Percentiles rank a stretch among this genome's conserved stretches.
phyloP scores from a whole-genome alignment of 163 green algal genomes.

The Chlamydomonas reinhardtii region DNA sequence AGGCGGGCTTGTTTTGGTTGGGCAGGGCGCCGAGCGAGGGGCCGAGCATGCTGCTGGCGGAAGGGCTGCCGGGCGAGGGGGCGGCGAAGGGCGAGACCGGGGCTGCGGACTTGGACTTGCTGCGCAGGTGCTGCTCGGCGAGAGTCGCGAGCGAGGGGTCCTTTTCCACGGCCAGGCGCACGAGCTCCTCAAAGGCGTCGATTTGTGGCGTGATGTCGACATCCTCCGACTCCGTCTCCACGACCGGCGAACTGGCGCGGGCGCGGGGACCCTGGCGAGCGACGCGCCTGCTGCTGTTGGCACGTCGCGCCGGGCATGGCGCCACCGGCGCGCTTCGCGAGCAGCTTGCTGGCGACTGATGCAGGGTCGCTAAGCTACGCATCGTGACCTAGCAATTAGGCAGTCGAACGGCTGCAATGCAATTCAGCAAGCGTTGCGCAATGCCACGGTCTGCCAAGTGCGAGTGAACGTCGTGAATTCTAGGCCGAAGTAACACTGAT shows the following conservation, averaged over 20 bases:
- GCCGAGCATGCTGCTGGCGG: constrained; percentile 58
- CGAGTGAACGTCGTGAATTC: no score
- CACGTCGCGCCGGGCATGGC: not conserved
- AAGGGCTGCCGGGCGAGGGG: not conserved
- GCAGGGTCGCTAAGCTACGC: constrained; percentile 14
- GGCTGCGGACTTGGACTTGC: constrained; percentile 22
- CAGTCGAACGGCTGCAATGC: no score
- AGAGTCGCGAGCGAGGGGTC: constrained; percentile 81
- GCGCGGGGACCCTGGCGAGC: not conserved
- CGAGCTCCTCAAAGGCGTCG: constrained; percentile 91
- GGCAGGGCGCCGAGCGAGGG: constrained; percentile 57
- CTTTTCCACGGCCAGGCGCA: constrained; percentile 81
- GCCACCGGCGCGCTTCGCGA: constrained; percentile 2
- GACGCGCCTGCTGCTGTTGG: not conserved
- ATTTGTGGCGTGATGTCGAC: constrained; percentile 42
- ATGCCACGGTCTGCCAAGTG: no score
- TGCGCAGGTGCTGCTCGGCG: constrained; percentile 69
- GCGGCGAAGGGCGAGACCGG: constrained; percentile 14
- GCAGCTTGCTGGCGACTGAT: constrained; percentile 26
- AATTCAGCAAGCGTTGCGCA: no score
- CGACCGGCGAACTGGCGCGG: not conserved
- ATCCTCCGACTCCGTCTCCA: constrained; percentile 9
- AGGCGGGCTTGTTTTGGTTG: constrained; percentile 88
- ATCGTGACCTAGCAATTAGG: not conserved
- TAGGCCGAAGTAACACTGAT: no score